Conservation (phyloP, 2,329 filamentous ascomycete genomes). For the Aureobasidium sp. region DNA sequence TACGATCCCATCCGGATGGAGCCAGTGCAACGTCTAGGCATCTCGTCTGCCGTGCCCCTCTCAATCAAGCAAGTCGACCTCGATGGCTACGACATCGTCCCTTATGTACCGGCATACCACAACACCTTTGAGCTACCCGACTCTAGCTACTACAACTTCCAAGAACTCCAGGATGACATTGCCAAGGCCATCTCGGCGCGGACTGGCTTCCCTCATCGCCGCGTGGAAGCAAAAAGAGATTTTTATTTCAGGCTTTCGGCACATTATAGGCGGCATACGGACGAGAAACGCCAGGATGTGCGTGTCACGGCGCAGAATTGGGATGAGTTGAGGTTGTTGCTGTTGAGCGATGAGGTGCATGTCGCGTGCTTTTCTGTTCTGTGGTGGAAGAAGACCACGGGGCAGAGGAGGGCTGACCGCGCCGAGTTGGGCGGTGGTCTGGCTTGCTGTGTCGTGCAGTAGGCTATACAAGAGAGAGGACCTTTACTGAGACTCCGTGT, state of each 20-base stretch:
- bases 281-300: conserved; percentile 4
- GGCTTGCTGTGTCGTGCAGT: conserved; percentile 6
- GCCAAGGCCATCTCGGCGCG: conserved; percentile 5
- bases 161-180: conserved; percentile 5
- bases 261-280: not conserved
- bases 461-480: not conserved
- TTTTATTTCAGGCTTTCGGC: conserved; percentile 4
- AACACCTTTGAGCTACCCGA: not conserved
- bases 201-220: not conserved
- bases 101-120: not conserved
- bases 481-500: not conserved
- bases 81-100: conserved; percentile 7
- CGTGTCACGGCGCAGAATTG: conserved; percentile 4
- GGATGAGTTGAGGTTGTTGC: not conserved
- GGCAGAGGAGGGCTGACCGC: conserved; percentile 24
- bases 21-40: not conserved
- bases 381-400: conserved; percentile 8
- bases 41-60: not conserved
- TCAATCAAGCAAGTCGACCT: conserved; percentile 13
- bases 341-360: not conserved
- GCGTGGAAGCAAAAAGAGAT: conserved; percentile 1
- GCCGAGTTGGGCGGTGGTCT: conserved; percentile 21
- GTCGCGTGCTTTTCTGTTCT: conserved; percentile 3
- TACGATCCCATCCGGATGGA: conserved; percentile 3
- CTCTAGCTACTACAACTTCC: not conserved